These are phyloP conservation scores for Fusarium sulawesiense DNA, from an alignment of 2,329 filamentous ascomycete species.

Conservation along the genomic window DNA sequence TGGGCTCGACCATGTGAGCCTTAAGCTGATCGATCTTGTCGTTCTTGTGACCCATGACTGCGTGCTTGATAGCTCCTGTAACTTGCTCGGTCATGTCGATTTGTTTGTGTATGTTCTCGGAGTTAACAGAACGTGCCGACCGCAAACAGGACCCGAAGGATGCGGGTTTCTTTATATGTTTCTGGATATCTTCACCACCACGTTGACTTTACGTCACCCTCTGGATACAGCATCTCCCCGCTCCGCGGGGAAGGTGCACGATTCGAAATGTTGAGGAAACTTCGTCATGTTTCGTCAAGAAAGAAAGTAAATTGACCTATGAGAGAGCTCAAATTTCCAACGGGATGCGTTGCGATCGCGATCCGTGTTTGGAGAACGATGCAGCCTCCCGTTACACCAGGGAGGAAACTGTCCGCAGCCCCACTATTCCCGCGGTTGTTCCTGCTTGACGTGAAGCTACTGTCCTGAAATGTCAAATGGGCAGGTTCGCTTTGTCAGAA, in stretches of 20 bases:
- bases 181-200: background rate
- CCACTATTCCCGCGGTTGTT: constrained; percentile 14
- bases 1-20: constrained; percentile 67
- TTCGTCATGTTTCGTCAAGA: constrained; percentile 29
- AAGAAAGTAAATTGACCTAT: background rate
- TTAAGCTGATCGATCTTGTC: constrained; percentile 73
- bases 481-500: constrained; percentile 11
- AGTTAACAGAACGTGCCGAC: background rate
- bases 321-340: constrained; percentile 10
- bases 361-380: background rate
- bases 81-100: constrained; percentile 39
- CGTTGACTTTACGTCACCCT: constrained; percentile 40
- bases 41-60: constrained; percentile 55
- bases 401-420: constrained; percentile 22
- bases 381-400: background rate
- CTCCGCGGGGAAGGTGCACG: background rate
- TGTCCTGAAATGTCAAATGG: background rate
- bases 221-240: background rate
- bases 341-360: constrained; percentile 7
- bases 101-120: too few species aligned
- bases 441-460: background rate
- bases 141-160: background rate
- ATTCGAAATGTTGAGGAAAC: background rate
- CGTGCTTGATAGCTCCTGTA: constrained; percentile 52
- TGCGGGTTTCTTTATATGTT: fast-evolving